Base-by-base conservation (phyloP, 768 basidiomycete species). In the Lactarius tabidus region DNA sequence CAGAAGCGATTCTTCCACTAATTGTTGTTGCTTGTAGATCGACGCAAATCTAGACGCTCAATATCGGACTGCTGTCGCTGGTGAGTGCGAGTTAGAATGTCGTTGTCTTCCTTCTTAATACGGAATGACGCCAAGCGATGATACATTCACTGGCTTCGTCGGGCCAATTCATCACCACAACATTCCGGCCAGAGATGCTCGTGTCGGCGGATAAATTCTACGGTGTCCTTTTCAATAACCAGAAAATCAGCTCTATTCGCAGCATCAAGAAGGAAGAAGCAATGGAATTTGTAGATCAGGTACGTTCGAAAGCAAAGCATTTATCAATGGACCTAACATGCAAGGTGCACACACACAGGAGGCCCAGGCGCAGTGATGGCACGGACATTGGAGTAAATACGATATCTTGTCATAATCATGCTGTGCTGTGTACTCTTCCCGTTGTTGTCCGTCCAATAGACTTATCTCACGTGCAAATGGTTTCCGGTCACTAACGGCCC, bases 11-110 rank as follows among this genome's bases (percentile, higher is more conserved):
- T 14, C 5, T 51, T 26, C 20, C 23, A 58, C 17, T 57, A 58
- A 26, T 28, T 7, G 10, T n/a, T 57, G 55, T 20, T 20, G 33
- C 38, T 38, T 51, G 53, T 45, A 90, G 89, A 98, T 99, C 72
- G 97, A 99, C 72, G 97, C 97, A 60, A 98, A 98, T 71, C 81
- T 99, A 55, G 96, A 98, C 70, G 95, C 95, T 6, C 95, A 98
- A 78, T 97, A 98, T 67, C 91, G 96, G 31, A 97, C 96, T 10
- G 94, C 96, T 15, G 96, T 98, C 26, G 93, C 96, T 6, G 83
- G 95, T 95, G 71, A 74, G 92, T 78, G 33, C 20, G n/a, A 57
- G 20, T 29, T 6, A 28, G 20, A 28, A 4, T 0, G 6, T 23
- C 14, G 23, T 14, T 8, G 39, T 59, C 39, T 43, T 29, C 1